These are phyloP conservation scores for Ophidiomyces ophidiicola DNA, from an alignment of 2,329 filamentous ascomycete species.

Conservation along the genomic window DNA sequence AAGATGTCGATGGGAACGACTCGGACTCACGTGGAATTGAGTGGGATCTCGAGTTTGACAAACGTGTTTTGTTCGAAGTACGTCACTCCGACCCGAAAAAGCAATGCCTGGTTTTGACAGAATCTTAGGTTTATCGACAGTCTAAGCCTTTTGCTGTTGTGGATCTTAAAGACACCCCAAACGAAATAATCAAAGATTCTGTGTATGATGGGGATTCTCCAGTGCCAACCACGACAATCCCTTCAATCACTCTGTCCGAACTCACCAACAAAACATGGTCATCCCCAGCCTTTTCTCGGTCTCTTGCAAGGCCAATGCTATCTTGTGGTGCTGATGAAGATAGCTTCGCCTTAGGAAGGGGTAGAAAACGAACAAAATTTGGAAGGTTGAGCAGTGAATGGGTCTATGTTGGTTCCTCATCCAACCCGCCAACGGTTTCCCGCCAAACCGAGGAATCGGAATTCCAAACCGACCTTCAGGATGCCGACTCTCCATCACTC, in stretches of 20 bases:
- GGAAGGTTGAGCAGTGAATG: slow-evolving; percentile 56
- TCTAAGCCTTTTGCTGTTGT: slow-evolving; percentile 2
- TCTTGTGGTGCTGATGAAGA: slow-evolving; percentile 59
- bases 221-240: not conserved
- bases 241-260: not conserved
- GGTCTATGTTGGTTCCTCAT: slow-evolving; percentile 53
- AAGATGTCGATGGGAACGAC: slow-evolving; percentile 34
- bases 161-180: not conserved
- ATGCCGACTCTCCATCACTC: not conserved
- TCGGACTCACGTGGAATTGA: slow-evolving; percentile 33
- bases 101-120: not conserved
- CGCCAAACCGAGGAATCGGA: too few relatives aligned
- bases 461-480: not conserved
- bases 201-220: not conserved
- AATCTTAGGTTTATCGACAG: slow-evolving; percentile 7
- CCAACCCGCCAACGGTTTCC: not conserved
- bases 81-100: not conserved
- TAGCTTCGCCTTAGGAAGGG: slow-evolving; percentile 46
- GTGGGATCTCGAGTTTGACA: slow-evolving; percentile 44
- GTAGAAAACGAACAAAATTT: slow-evolving; percentile 59
- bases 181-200: not conserved
- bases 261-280: slow-evolving; percentile 44
- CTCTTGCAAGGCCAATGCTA: slow-evolving; percentile 52
- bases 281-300: slow-evolving; percentile 70
- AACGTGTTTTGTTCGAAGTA: slow-evolving; percentile 29